Base-by-base conservation (phyloP, 1,284 basidiomycete species). In the Boletellus dicymbophilus region DNA sequence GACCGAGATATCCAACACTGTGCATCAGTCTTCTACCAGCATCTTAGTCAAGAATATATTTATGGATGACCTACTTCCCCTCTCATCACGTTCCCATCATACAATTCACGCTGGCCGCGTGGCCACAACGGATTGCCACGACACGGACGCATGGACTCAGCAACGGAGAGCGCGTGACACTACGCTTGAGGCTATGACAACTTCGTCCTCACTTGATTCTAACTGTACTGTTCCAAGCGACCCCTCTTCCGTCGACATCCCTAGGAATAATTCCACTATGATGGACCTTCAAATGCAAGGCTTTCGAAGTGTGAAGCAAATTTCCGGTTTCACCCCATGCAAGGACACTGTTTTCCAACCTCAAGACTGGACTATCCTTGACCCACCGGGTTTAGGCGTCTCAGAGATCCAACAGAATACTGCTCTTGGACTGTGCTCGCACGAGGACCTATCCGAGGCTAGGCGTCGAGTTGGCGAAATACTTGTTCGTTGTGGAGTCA, bases 71-170 rank as follows among this genome's bases (percentile, higher is more conserved):
- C 44, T 43, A 22, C 30, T 41, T 20, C 46, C 41, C 11, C 33
- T 37, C 34, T 53, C 47, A 46, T 42, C 53, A 51, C 49, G 23
- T 48, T 55, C 42, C 16, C 31, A 44, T 47, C 23, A 39, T 20
- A 47, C 42, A 47, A 37, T 46, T 51, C 59, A 58, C 46, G 13
- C 39, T 28, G 23, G 42, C 33, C 59, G 54, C 63, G 53, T 66
- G 67, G 60, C 46, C 30, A 31, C 46, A 33, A 44, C 34, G 44
- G 40, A 46, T 46, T 18, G 48, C 66, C 65, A 69, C 65, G 66
- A 66, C 53, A 53, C 22, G 30, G 48, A 54, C 52, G 44, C 67
- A 50, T 70, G 69, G 54, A 7, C 36, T 11, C 48, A 40, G 25
- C 46, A 47, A 53, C 27, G 39, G 21, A 44, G 50, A 31, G 30